A percentile compares a stretch with the other conserved stretches of the same genome.
phyloP scores from a whole-genome alignment of 202 grass and related monocot species.

The Panicum virgatum region DNA sequence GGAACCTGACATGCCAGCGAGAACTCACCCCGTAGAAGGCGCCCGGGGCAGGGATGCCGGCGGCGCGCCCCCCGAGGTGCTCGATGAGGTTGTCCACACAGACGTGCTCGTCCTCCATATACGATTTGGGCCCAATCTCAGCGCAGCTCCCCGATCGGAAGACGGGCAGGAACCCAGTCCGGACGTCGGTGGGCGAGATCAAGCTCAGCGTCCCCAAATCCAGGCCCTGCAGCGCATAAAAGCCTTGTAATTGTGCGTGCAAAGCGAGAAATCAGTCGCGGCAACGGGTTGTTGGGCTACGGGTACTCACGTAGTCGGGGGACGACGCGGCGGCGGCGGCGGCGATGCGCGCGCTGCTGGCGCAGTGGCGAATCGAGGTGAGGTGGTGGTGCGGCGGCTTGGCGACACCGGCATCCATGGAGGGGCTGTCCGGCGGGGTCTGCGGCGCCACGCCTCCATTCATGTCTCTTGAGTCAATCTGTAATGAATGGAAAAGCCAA shows the following conservation, averaged over 20 bases:
- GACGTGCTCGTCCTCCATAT: constrained; percentile 90
- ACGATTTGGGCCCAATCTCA: constrained; percentile 61
- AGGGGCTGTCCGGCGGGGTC: constrained; percentile 9
- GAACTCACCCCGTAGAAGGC: constrained; percentile 87
- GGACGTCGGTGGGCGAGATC: constrained; percentile 56
- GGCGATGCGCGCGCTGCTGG: constrained; percentile 46
- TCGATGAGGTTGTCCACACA: constrained; percentile 73
- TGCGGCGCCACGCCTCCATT: constrained; percentile 34
- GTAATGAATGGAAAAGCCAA: background rate
- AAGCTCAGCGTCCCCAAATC: constrained; percentile 54
- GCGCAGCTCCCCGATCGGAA: constrained; percentile 74
- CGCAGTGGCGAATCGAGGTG: constrained; percentile 50
- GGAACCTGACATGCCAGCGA: constrained; percentile 7
- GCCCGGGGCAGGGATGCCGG: constrained; percentile 59
- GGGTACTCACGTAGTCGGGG: constrained; percentile 29
- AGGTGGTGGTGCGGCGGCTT: constrained; percentile 58
- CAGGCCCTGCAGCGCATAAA: constrained; percentile 46
- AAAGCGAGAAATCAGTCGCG: background rate
- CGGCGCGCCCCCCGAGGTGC: constrained; percentile 47
- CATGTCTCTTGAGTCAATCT: constrained; percentile 25
- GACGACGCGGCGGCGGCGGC: constrained; percentile 16
- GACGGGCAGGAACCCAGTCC: constrained; percentile 54
- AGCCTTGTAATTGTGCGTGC: background rate
- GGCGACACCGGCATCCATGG: background rate
- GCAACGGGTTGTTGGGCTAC: background rate